phyloP scores from a whole-genome alignment of 2,329 filamentous ascomycete species.

The Knoxdaviesia proteae region DNA sequence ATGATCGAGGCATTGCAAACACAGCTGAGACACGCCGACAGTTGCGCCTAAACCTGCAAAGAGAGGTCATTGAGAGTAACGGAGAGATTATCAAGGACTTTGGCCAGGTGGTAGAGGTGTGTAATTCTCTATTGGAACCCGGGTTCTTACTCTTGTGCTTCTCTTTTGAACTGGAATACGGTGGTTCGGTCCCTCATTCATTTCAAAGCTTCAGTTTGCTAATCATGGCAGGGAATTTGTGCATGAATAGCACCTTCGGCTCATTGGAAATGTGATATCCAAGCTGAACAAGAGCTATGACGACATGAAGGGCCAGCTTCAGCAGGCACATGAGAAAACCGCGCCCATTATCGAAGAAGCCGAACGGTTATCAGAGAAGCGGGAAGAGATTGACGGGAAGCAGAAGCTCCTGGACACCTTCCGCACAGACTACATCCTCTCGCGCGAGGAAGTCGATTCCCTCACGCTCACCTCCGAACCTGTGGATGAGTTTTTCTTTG shows the following conservation, averaged over 20 bases:
- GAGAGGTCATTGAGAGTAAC: slow-evolving; percentile 84
- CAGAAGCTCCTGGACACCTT: slow-evolving; percentile 61
- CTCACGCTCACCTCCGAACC: slow-evolving; percentile 64
- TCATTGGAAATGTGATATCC: slow-evolving; percentile 60
- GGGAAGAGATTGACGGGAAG: slow-evolving; percentile 55
- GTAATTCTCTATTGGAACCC: slow-evolving; percentile 7
- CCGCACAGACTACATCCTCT: slow-evolving; percentile 62
- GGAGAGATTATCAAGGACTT: slow-evolving; percentile 76
- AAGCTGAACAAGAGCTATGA: slow-evolving; percentile 62
- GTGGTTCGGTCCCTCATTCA: too few relatives aligned
- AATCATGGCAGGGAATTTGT: not conserved
- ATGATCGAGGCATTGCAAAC: slow-evolving; percentile 50
- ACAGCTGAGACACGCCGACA: slow-evolving; percentile 59
- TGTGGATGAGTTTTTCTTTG: slow-evolving; percentile 71
- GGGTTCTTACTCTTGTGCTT: slow-evolving; percentile 5
- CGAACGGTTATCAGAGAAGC: slow-evolving; percentile 49
- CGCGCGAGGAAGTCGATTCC: slow-evolving; percentile 56
- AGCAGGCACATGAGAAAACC: slow-evolving; percentile 54
- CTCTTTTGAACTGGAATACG: too few relatives aligned
- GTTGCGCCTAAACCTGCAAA: slow-evolving; percentile 65
- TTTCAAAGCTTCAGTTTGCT: not conserved
- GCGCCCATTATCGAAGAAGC: slow-evolving; percentile 59
- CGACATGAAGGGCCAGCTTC: slow-evolving; percentile 60
- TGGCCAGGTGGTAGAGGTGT: slow-evolving; percentile 68
- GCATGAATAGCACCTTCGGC: slow-evolving; percentile 51